Percentiles rank a stretch among this genome's conserved stretches.
Evolutionary conservation across 768 basidiomycete genomes (phyloP).

Genomic region (Chalciporus piperatus): DNA sequence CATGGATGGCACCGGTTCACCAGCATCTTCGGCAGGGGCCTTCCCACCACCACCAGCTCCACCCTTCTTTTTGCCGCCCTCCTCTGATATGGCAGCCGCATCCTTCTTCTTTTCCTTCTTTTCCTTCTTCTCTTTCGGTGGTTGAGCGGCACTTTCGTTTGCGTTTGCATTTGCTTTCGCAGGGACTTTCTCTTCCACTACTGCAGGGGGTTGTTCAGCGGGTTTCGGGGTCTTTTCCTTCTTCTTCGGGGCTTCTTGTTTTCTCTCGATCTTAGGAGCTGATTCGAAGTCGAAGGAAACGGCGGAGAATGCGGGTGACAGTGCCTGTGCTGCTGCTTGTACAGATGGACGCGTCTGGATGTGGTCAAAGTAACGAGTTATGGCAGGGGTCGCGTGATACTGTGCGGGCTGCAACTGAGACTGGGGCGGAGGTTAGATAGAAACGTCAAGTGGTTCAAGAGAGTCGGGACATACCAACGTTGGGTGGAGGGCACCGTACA

Average conservation of each 20-base stretch:
- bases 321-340: conserved; percentile 49
- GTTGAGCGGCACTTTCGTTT: conserved; percentile 40
- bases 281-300: conserved; percentile 72
- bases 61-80: conserved; percentile 41
- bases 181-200: conserved; percentile 29
- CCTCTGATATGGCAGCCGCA: conserved; percentile 27
- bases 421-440: conserved; percentile 37
- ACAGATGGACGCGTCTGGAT: conserved; percentile 74
- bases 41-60: conserved; percentile 30
- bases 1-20: conserved; percentile 93
- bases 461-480: conserved; percentile 54
- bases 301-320: conserved; percentile 50
- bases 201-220: conserved; percentile 26
- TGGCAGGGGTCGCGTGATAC: conserved; percentile 74
- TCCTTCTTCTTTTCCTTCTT: conserved; percentile 56
- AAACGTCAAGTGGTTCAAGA: not conserved
- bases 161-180: conserved; percentile 32
- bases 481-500: conserved; percentile 89
- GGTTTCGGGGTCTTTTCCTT: conserved; percentile 57
- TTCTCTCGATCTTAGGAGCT: conserved; percentile 73
- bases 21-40: conserved; percentile 54
- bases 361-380: conserved; percentile 95
- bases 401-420: conserved; percentile 67
- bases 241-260: conserved; percentile 71
- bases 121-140: conserved; percentile 30